These are phyloP conservation scores for Penicillium sp. DNA, from an alignment of 2,329 filamentous ascomycete genomes.

Conservation along the genomic window DNA sequence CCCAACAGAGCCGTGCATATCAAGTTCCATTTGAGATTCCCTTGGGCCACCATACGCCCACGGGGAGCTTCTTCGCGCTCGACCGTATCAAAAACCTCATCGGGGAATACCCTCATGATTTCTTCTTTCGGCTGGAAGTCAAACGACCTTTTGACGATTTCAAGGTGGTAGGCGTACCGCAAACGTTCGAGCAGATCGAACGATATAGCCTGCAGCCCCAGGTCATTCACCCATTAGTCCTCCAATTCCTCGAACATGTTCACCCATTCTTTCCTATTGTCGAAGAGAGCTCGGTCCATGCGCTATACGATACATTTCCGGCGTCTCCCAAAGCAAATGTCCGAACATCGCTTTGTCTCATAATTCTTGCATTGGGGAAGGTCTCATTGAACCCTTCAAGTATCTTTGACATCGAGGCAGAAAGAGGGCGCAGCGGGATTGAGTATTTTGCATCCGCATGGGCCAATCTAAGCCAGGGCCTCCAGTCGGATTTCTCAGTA, in stretches of 20 bases:
- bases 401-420: conserved; percentile 13
- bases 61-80: conserved; percentile 14
- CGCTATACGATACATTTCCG: conserved; percentile 12
- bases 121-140: conserved; percentile 16
- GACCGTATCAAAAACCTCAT: conserved; percentile 15
- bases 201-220: not conserved
- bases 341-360: conserved; percentile 14
- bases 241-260: conserved; percentile 13
- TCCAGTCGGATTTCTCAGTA: conserved; percentile 5
- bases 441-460: conserved; percentile 20
- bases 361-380: conserved; percentile 15
- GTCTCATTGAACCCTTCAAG: conserved; percentile 6
- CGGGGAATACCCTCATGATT: conserved; percentile 20
- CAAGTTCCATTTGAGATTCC: conserved; percentile 15
- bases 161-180: not conserved
- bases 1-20: conserved; percentile 1
- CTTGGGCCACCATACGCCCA: conserved; percentile 14
- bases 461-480: conserved; percentile 6
- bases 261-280: conserved; percentile 18
- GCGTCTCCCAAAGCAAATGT: conserved; percentile 7
- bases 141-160: conserved; percentile 9
- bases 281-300: conserved; percentile 8
- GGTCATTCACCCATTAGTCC: conserved; percentile 9
- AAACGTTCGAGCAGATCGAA: conserved; percentile 6
- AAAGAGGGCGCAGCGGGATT: conserved; percentile 5